Base-by-base conservation (phyloP, 1,139 yeast genomes). In the Diutina scorzettiae region DNA sequence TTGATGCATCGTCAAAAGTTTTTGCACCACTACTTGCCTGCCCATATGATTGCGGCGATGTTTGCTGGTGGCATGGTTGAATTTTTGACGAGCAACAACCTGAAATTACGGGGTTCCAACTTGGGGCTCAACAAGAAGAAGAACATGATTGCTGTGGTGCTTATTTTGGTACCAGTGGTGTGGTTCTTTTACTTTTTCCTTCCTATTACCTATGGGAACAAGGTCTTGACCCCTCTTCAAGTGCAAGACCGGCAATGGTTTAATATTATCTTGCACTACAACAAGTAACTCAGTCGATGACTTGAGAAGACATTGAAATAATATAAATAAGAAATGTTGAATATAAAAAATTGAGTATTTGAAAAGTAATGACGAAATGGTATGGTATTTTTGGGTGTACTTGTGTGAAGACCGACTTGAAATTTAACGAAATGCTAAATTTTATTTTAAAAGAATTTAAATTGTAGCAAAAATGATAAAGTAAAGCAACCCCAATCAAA, bases 11-110 rank as follows among this genome's bases (percentile, higher is more conserved):
- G 97, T 66, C 96, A 89, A 64, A 82, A 84, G 59, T 87, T 89
- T 65, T 71, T 87, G 59, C 98, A 91, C 59, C 98, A 91, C 61
- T 91, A 91, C 59, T 66, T 91, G 52, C 98, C 99, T 31, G 98
- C 98, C 0, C 98, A 93, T 59, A 67, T 91, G 56, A 73, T 86
- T 49, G 95, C 95, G 7, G 89, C 95, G 0, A 61, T 87, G 51
- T 76, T 89, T 47, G 64, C 91, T 12, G 97, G 94, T 21, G 89
- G 83, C 0, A 64, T 87, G 47, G 70, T 83, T 47, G 98, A 93
- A 58, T 78, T 86, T 52, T 59, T 86, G 37, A 72, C 82, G 54
- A 79, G 93, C 20, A 81, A 78, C 51, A 77, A 76, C 53, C 59
- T 17, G 44, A 44, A 18, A 59, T 59, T 1, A 29, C 31, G 11